phyloP scores from a whole-genome alignment of 805 yeast genomes.

The Nakazawaea pomicola region DNA sequence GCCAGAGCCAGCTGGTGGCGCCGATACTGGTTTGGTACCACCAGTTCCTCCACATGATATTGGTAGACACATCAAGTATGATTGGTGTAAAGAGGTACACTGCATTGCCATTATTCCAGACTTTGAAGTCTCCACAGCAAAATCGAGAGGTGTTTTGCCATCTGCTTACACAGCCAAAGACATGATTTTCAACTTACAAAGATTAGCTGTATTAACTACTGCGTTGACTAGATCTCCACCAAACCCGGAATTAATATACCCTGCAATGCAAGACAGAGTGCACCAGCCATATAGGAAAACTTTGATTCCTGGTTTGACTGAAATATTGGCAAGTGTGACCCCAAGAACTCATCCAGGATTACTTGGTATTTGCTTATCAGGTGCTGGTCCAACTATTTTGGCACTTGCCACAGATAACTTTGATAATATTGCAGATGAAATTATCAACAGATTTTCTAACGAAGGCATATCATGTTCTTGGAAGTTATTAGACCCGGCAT shows the following conservation, averaged over 20 bases:
- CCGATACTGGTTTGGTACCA: constrained; percentile 63
- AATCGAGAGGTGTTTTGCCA: constrained; percentile 87
- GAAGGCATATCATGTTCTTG: constrained; percentile 69
- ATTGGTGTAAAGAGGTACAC: constrained; percentile 75
- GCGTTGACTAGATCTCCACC: constrained; percentile 87
- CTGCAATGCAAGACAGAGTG: constrained; percentile 94
- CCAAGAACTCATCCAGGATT: constrained; percentile 81
- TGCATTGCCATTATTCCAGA: constrained; percentile 91
- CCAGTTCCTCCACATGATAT: constrained; percentile 81
- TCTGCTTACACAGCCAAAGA: constrained; percentile 71
- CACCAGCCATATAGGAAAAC: constrained; percentile 97
- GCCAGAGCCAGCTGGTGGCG: constrained; percentile 71
- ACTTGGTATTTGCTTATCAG: constrained; percentile 90
- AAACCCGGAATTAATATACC: constrained; percentile 75
- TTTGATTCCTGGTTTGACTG: constrained; percentile 85
- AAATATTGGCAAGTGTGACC: constrained; percentile 72
- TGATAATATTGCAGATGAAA: constrained; percentile 75
- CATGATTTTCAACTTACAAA: constrained; percentile 86
- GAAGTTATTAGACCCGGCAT: constrained; percentile 81
- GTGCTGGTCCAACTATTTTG: constrained; percentile 97
- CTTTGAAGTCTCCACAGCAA: constrained; percentile 92
- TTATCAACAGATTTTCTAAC: constrained; percentile 61
- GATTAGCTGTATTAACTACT: constrained; percentile 87
- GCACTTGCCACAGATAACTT: constrained; percentile 89
- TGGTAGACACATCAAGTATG: constrained; percentile 84